phyloP scores from a whole-genome alignment of 257 asterid species.

The Paraleonurus japonicus region DNA sequence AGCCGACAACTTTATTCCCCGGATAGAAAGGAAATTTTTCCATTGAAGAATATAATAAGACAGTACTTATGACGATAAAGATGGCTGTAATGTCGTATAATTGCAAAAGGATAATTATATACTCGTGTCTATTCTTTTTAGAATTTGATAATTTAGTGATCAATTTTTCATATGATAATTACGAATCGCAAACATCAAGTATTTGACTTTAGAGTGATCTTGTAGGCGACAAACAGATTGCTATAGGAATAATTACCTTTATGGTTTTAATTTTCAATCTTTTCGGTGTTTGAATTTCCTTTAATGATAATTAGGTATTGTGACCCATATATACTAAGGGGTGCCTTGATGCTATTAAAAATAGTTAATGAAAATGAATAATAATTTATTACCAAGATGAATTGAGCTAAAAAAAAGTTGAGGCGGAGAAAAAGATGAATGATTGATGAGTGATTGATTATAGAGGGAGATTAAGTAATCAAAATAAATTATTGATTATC shows the following conservation, averaged over 20 bases:
- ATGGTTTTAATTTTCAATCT: not conserved
- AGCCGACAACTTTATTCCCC: constrained; percentile 41
- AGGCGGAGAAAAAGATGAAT: too few relatives aligned
- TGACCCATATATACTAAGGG: too few relatives aligned
- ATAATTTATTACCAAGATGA: too few relatives aligned
- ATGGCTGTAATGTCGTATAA: constrained; percentile 21
- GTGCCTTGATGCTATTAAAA: too few relatives aligned
- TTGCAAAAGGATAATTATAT: too few relatives aligned
- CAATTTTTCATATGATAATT: not conserved
- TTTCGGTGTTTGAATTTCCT: not conserved
- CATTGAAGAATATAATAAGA: constrained; percentile 31
- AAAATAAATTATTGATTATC: too few relatives aligned
- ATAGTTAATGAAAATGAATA: too few relatives aligned
- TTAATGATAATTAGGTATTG: not conserved
- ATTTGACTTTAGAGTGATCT: not conserved
- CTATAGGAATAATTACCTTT: not conserved
- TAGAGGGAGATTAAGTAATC: too few relatives aligned
- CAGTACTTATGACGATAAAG: constrained; percentile 27
- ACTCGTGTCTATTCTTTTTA: not conserved
- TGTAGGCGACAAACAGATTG: not conserved
- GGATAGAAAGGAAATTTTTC: constrained; percentile 46
- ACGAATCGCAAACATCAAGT: not conserved
- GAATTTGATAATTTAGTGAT: not conserved
- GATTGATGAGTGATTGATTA: too few relatives aligned
- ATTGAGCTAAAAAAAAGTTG: too few relatives aligned